Evolutionary conservation across 2,329 filamentous ascomycete species (phyloP).

Genomic region (Paecilomyces niveus): DNA sequence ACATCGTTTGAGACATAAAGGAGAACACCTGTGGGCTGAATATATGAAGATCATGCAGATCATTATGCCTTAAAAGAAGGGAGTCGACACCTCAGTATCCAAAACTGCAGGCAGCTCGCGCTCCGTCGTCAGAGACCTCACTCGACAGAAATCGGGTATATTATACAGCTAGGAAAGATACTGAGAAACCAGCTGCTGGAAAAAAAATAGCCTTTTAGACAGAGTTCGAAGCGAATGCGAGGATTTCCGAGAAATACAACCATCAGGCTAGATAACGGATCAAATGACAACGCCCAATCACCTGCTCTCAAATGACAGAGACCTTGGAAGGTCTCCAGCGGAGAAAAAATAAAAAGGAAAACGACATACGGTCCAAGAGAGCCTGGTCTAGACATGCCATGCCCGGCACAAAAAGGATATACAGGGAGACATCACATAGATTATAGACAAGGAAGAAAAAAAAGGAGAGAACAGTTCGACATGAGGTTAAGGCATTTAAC

Average conservation of each 20-base stretch:
- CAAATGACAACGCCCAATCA: slow-evolving; percentile 5
- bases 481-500: slow-evolving; percentile 34
- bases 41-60: not conserved
- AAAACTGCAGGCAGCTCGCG: not conserved
- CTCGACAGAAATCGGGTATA: not conserved
- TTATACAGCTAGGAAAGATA: not conserved
- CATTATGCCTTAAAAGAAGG: not conserved
- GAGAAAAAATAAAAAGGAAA: slow-evolving; percentile 16
- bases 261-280: not conserved
- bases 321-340: slow-evolving; percentile 23
- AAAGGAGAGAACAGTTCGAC: slow-evolving; percentile 7
- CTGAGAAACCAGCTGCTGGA: not conserved
- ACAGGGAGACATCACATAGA: slow-evolving; percentile 9
- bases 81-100: not conserved
- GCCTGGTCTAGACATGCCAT: not conserved
- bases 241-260: not conserved
- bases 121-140: not conserved
- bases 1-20: not conserved
- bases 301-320: slow-evolving; percentile 5
- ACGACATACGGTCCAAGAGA: slow-evolving; percentile 8
- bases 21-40: not conserved
- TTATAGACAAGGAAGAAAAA: slow-evolving; percentile 21
- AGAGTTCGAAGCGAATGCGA: not conserved
- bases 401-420: slow-evolving; percentile 11
- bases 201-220: not conserved